Evolutionary conservation across 495 filamentous ascomycete species (phyloP).

Genomic region (Articulospora tetracladia): DNA sequence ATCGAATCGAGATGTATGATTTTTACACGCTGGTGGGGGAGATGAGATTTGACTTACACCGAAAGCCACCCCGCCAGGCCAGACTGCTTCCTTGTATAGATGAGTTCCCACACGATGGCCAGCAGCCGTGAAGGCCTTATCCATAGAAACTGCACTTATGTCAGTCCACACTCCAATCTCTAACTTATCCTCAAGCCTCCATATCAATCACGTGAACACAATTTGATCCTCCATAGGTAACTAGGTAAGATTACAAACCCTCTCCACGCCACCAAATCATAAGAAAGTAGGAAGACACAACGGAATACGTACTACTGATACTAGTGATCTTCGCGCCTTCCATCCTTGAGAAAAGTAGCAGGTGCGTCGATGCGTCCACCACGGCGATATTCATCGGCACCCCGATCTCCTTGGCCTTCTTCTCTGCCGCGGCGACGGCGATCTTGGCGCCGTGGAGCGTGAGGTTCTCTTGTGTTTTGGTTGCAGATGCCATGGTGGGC

Average conservation of each 20-base stretch:
- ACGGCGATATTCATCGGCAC: conserved; percentile 25
- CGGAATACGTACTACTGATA: conserved; percentile 16
- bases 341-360: conserved; percentile 23
- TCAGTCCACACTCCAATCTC: too few relatives aligned
- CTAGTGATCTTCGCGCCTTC: conserved; percentile 20
- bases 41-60: neutral
- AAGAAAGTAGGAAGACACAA: neutral
- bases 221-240: too few relatives aligned
- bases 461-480: conserved; percentile 18
- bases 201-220: too few relatives aligned
- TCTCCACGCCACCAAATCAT: too few relatives aligned
- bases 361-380: conserved; percentile 21
- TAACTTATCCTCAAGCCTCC: neutral
- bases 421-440: conserved; percentile 24
- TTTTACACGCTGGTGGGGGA: neutral
- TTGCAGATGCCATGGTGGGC: conserved; percentile 11
- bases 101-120: conserved; percentile 25
- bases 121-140: conserved; percentile 28
- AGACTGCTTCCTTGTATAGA: conserved; percentile 26
- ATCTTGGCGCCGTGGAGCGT: conserved; percentile 21
- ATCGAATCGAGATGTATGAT: neutral
- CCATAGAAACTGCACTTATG: conserved; percentile 14
- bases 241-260: neutral
- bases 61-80: conserved; percentile 23
- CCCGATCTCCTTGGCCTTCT: conserved; percentile 28